phyloP scores from a whole-genome alignment of 2,329 filamentous ascomycete species.

The Balansia obtecta region DNA sequence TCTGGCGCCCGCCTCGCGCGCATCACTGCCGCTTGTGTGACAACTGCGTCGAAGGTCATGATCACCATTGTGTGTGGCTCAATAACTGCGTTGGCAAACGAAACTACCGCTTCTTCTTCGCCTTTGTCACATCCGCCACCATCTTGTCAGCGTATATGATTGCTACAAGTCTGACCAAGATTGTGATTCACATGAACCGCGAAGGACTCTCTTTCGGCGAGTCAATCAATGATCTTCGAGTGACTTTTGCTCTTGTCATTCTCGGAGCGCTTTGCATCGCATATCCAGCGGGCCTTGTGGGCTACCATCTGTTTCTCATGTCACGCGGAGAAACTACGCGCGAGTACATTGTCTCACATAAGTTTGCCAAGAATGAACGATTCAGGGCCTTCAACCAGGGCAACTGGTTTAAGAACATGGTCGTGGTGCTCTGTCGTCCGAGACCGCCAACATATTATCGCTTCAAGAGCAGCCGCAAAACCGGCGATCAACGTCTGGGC shows the following conservation, averaged over 20 bases:
- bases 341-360: conserved; percentile 92
- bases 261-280: conserved; percentile 62
- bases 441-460: conserved; percentile 78
- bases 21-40: conserved; percentile 96
- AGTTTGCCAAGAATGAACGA: conserved; percentile 83
- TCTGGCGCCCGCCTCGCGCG: conserved; percentile 90
- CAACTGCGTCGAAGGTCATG: conserved; percentile 92
- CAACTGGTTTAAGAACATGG: conserved; percentile 63
- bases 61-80: conserved; percentile 97
- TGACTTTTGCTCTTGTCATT: conserved; percentile 80
- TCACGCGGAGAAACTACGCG: conserved; percentile 86
- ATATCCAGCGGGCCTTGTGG: conserved; percentile 74
- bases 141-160: conserved; percentile 66
- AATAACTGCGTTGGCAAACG: conserved; percentile 96
- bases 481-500: conserved; percentile 78
- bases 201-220: conserved; percentile 54
- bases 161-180: conserved; percentile 66
- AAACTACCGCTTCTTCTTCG: conserved; percentile 97
- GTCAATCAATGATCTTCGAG: conserved; percentile 58
- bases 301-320: conserved; percentile 87
- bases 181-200: conserved; percentile 56
- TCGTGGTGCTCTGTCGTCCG: conserved; percentile 69
- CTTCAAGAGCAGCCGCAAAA: conserved; percentile 66
- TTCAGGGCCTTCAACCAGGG: conserved; percentile 83
- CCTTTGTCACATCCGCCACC: conserved; percentile 72